Evolutionary conservation across 2,329 filamentous ascomycete genomes (phyloP), one percentile per base, ranked within the genome.

Genomic region (Apiospora kogelbergensis): DNA sequence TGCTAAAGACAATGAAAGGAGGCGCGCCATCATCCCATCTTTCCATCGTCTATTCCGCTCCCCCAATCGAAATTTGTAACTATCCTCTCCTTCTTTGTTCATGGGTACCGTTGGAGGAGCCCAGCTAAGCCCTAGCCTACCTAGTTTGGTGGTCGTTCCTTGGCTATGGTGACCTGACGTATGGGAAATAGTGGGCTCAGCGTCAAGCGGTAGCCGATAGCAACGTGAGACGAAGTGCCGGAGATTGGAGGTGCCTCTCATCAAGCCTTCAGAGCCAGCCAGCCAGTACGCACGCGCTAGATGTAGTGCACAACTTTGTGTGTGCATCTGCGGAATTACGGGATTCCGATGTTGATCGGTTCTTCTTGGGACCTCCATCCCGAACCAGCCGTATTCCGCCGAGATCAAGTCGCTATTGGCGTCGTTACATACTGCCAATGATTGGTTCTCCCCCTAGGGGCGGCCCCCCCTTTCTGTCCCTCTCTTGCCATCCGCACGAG

Each of bases 201-300:
- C 53, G 53, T 26, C 53, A 60, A 60, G 17, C 53, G 30, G 17
- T 33, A 60, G n/a, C 53, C 30, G 53, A 60, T 37, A 22, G 53
- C 26, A 60, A 60, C 26, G 53, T 60, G 53, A 60, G 53, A 60
- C 53, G 53, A 60, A 60, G 20, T 60, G 53, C 53, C 53, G 53
- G 53, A 60, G 30, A 60, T 60, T 60, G 53, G 37, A 60, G 53
- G 53, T 60, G 17, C 30, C 20, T 10, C 53, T 37, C 53, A 20
- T 60, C 20, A 37, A 60, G 53, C 48, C 40, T 15, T 42, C 48
- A 30, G 30, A 26, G 24, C 46, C 48, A 33, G 48, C 26, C 17
- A 26, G 24, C 46, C 48, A 33, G 48, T 15, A 26, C 26, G 7
- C 26, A 15, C 13, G 13, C 11, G 40, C 40, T 42, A 13, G 40